phyloP scores from a whole-genome alignment of 1,139 yeast species.

The Suhomyces bribrorum region DNA sequence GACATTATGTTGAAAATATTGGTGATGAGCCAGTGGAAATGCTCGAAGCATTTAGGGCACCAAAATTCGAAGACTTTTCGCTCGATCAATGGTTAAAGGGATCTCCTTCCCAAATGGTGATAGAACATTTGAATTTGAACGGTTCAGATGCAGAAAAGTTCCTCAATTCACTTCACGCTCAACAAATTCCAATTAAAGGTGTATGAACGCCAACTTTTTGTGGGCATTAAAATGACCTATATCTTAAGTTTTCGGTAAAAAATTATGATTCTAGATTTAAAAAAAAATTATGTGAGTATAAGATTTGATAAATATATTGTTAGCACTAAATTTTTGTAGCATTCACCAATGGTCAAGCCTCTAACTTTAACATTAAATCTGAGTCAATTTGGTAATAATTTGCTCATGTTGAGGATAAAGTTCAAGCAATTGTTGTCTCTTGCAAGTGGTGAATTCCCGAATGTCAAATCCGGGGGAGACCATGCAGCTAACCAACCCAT shows the following conservation, averaged over 20 bases:
- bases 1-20: slow-evolving; percentile 3
- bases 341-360: neutral
- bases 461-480: slow-evolving; percentile 3
- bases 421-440: slow-evolving; percentile 1
- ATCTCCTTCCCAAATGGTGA: slow-evolving; percentile 1
- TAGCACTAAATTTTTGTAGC: too few species aligned
- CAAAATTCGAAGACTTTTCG: slow-evolving; percentile 1
- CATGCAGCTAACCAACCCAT: slow-evolving; percentile 2
- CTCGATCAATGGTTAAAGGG: slow-evolving; percentile 2
- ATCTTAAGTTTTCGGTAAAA: too few species aligned
- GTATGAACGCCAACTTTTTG: too few species aligned
- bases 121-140: slow-evolving; percentile 1
- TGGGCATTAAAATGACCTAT: too few species aligned
- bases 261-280: too few species aligned
- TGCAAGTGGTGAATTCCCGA: neutral
- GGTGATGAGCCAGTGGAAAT: slow-evolving; percentile 3
- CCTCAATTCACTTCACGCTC: neutral
- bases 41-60: slow-evolving; percentile 2
- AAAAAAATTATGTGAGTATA: too few species aligned
- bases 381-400: slow-evolving; percentile 1
- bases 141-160: neutral
- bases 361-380: neutral
- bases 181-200: neutral
- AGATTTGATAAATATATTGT: too few species aligned
- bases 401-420: neutral